Conservation (phyloP, 2,329 filamentous ascomycete genomes). For the Fonsecaea erecta region DNA sequence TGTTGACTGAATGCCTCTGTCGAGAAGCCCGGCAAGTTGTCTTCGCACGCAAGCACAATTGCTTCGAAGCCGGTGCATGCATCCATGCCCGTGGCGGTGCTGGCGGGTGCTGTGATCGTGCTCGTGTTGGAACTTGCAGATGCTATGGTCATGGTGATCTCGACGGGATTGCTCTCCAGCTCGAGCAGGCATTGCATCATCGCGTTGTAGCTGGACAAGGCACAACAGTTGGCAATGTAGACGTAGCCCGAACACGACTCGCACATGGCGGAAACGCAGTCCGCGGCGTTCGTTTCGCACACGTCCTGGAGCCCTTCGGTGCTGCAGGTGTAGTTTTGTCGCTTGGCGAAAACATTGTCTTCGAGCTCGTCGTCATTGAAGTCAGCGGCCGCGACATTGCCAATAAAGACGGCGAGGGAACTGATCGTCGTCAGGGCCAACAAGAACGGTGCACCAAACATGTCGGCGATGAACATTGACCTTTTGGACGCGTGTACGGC, state of each 20-base stretch:
- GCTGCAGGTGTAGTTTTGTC: slow-evolving; percentile 5
- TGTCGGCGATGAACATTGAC: background rate
- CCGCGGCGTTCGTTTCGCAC: slow-evolving; percentile 1
- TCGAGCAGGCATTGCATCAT: slow-evolving; percentile 3
- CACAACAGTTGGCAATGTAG: slow-evolving; percentile 2
- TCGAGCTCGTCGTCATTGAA: background rate
- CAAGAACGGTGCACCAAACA: background rate
- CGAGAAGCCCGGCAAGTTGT: slow-evolving; percentile 64
- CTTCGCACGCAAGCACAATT: slow-evolving; percentile 92
- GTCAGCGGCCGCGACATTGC: background rate
- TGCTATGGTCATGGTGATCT: background rate
- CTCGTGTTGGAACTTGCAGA: background rate
- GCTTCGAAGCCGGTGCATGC: background rate
- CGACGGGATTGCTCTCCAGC: background rate
- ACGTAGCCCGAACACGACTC: slow-evolving; percentile 6
- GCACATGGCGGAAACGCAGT: background rate
- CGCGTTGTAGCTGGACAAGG: background rate
- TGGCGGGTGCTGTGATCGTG: background rate
- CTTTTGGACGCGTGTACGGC: too few relatives aligned
- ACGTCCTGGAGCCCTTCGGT: background rate
- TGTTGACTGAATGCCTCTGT: slow-evolving; percentile 3
- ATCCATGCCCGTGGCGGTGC: background rate
- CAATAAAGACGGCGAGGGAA: background rate
- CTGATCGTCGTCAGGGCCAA: background rate
- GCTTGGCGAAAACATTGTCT: background rate